phyloP scores from a whole-genome alignment of 139 green algal genomes.

The Chlorella sorokiniana region DNA sequence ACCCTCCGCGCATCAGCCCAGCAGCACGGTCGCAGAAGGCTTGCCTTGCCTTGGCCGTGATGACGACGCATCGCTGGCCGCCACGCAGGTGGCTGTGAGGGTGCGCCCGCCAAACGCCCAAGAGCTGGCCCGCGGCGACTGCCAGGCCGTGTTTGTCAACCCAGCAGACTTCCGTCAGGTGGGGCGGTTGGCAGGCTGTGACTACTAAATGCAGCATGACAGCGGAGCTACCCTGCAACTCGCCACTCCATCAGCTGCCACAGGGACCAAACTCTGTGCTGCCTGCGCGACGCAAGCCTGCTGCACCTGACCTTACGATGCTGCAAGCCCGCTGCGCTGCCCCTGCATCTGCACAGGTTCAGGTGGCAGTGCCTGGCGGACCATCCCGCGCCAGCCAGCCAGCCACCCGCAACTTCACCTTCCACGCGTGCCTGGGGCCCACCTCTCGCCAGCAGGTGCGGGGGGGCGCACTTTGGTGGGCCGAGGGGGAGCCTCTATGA shows the following conservation, averaged over 20 bases:
- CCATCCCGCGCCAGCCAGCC: background rate
- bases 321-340: background rate
- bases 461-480: background rate
- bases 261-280: too few relatives aligned
- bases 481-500: too few relatives aligned
- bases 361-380: slow-evolving; percentile 27
- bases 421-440: slow-evolving; percentile 52
- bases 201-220: too few relatives aligned
- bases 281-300: too few relatives aligned
- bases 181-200: background rate
- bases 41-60: background rate
- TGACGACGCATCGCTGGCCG: background rate
- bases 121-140: slow-evolving; percentile 43
- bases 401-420: slow-evolving; percentile 41
- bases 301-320: background rate
- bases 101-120: slow-evolving; percentile 51
- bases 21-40: background rate
- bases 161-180: slow-evolving; percentile 23
- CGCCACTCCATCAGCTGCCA: too few relatives aligned
- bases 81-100: slow-evolving; percentile 47
- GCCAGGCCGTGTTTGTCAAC: slow-evolving; percentile 32
- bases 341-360: slow-evolving; percentile 32
- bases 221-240: too few relatives aligned
- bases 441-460: slow-evolving; percentile 36
- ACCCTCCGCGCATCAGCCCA: too few relatives aligned